Conservation (phyloP, 345 rosid species). For the Brassica cretica region DNA sequence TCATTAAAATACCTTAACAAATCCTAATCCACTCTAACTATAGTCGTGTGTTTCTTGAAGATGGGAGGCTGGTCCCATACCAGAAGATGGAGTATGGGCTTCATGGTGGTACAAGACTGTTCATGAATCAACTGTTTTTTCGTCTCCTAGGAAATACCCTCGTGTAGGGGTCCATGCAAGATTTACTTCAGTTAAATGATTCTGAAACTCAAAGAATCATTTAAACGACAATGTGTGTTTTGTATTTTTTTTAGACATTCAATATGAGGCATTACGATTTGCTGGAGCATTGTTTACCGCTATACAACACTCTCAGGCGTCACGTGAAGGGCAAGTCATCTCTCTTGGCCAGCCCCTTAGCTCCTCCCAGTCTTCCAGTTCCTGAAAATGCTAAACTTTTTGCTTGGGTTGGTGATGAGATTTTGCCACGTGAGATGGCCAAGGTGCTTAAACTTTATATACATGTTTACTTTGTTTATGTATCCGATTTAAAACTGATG, state of each 20-base stretch:
- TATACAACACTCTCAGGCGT: slow-evolving; percentile 72
- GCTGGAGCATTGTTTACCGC: slow-evolving; percentile 78
- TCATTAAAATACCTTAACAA: too few relatives aligned
- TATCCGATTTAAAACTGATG: neutral
- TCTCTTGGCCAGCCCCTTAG: slow-evolving; percentile 50
- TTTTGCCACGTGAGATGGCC: slow-evolving; percentile 80
- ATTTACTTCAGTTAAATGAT: neutral
- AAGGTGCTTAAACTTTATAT: slow-evolving; percentile 52
- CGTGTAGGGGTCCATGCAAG: slow-evolving; percentile 39
- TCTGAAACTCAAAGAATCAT: slow-evolving; percentile 1
- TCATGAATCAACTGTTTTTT: slow-evolving; percentile 61
- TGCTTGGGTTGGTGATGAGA: slow-evolving; percentile 91
- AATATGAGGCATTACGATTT: slow-evolving; percentile 60
- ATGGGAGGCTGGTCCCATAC: slow-evolving; percentile 90
- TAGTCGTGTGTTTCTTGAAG: slow-evolving; percentile 43
- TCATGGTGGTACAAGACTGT: slow-evolving; percentile 80
- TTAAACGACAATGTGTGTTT: too few relatives aligned
- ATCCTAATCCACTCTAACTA: too few relatives aligned
- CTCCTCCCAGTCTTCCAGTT: slow-evolving; percentile 72
- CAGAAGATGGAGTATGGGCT: slow-evolving; percentile 81
- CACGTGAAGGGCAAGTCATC: slow-evolving; percentile 47
- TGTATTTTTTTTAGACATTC: slow-evolving; percentile 54
- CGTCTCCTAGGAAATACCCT: slow-evolving; percentile 54
- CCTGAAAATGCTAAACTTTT: slow-evolving; percentile 76
- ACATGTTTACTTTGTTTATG: neutral